Base-by-base conservation (phyloP, 768 basidiomycete species). In the Pleurotus cornucopiae region DNA sequence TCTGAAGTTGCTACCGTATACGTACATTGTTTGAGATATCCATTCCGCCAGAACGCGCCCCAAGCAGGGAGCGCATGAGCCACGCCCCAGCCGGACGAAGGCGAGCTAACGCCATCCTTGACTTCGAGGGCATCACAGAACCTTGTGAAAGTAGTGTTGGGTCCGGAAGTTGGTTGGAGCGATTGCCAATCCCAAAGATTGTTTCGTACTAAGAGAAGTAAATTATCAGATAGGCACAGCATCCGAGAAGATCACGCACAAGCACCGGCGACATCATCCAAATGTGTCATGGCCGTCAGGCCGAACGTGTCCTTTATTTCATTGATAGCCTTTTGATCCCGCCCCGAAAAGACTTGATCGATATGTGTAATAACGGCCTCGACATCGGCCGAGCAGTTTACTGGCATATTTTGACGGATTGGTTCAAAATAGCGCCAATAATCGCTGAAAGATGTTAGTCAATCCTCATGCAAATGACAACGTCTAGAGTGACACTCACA, bases 401-500 rank as follows among this genome's bases (percentile, higher is more conserved):
- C 49, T 2, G 87, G 83, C 85, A 88, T 89, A 62, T 81, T 71
- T 60, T 80, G 73, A 13, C 81, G 81, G 60, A 87, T 80, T 11
- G 87, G 87, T 57, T 88, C 86, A 66, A 86, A 89, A 63, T 89
- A 91, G 59, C 73, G 73, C 85, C 85, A 88, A 63, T 81, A 86
- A 64, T 86, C 75, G 13, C 80, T 80, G 61, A 46, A 34, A 53
- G 47, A 14, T 18, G 18, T 25, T 21, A 38, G 48, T 39, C 16
- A 60, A 16, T 1, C 4, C 30, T 34, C 30, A 34, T 34, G 30
- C 30, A 34, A 9, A 9, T 1, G 7, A 11, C 3, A 1, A 34
- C 9, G 7, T 3, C 6, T 34, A 11, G 9, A 9, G 6, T 1
- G 0, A 34, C 2, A 61, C 78, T 56, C 53, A 76, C 76, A 76